Evolutionary conservation across 1,284 basidiomycete species (phyloP).

Genomic region (Termitomyces sp.): DNA sequence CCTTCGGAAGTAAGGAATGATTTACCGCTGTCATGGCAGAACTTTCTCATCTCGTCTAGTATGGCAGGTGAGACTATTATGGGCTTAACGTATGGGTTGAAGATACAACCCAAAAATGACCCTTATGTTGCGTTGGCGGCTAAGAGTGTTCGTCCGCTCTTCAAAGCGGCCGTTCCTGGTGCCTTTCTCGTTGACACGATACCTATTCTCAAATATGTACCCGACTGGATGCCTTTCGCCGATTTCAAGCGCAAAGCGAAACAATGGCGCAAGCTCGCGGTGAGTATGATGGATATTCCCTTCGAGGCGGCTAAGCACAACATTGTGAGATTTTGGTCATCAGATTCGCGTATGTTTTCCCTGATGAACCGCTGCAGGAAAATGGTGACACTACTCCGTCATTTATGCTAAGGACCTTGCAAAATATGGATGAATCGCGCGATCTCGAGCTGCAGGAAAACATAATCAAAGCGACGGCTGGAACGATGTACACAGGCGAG

Average conservation of each 20-base stretch:
- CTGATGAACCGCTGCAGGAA: conserved; percentile 6
- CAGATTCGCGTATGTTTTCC: background rate
- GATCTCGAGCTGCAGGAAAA: conserved; percentile 17
- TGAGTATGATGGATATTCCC: conserved; percentile 28
- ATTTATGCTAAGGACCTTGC: conserved; percentile 15
- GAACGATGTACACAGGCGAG: conserved; percentile 22
- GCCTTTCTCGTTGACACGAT: conserved; percentile 24
- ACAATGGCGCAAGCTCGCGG: conserved; percentile 27
- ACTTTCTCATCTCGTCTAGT: background rate
- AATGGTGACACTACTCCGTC: conserved; percentile 15
- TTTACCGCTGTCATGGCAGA: background rate
- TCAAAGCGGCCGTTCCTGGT: conserved; percentile 17
- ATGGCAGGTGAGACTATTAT: conserved; percentile 18
- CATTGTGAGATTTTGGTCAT: conserved; percentile 16
- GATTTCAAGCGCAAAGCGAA: conserved; percentile 35
- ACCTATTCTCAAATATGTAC: conserved; percentile 31
- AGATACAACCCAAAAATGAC: conserved; percentile 19
- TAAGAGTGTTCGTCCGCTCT: conserved; percentile 8
- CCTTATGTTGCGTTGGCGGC: conserved; percentile 19
- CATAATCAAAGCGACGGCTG: conserved; percentile 20
- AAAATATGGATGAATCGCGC: conserved; percentile 11
- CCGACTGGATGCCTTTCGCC: conserved; percentile 40
- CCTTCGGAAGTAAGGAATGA: too few relatives aligned
- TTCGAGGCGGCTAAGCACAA: conserved; percentile 27
- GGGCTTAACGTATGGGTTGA: conserved; percentile 21